A percentile compares a stretch with the other conserved stretches of the same genome.
Conservation (phyloP, 345 rosid species). For the Chamaenerion angustifolium region DNA sequence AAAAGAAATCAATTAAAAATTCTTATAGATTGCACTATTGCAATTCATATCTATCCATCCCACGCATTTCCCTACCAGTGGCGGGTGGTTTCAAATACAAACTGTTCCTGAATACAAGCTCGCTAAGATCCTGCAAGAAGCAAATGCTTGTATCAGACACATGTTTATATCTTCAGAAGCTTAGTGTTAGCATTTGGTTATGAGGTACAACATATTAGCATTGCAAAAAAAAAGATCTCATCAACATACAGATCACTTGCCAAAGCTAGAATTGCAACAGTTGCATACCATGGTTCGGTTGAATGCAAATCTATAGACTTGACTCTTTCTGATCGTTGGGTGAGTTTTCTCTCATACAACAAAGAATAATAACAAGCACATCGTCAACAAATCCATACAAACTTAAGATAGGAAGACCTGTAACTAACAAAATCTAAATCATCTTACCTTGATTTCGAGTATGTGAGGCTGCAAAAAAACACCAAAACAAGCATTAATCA, state of each 20-base stretch:
- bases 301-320: constrained; percentile 41
- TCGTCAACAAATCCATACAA: not conserved
- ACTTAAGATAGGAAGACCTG: constrained; percentile 6
- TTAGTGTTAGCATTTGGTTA: too few species aligned
- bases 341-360: constrained; percentile 33
- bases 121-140: constrained; percentile 28
- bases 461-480: constrained; percentile 29
- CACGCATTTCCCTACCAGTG: constrained; percentile 49
- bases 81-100: constrained; percentile 53
- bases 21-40: not conserved
- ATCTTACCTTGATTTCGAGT: too few species aligned
- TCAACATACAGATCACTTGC: too few species aligned
- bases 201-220: too few species aligned
- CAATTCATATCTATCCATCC: not conserved
- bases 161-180: too few species aligned
- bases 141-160: too few species aligned
- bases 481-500: constrained; percentile 1
- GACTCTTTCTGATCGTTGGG: constrained; percentile 43
- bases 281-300: constrained; percentile 34
- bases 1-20: constrained; percentile 11
- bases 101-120: constrained; percentile 43
- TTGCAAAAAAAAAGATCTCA: too few species aligned
- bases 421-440: too few species aligned
- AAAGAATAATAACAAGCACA: not conserved
- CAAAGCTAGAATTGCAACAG: not conserved